phyloP scores from a whole-genome alignment of 805 yeast genomes.

The Candida qinlingensis region DNA sequence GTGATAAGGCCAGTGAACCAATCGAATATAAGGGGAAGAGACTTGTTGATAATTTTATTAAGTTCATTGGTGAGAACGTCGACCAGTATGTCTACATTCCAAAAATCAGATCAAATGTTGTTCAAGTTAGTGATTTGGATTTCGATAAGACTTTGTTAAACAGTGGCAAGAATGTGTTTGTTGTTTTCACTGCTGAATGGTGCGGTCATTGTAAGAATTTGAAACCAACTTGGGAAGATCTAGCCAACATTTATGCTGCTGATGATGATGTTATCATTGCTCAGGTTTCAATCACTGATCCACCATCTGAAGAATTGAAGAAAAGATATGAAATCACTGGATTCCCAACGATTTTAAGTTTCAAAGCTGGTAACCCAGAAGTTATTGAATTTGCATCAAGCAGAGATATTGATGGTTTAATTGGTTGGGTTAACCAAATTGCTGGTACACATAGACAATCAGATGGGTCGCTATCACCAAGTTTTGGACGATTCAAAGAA shows the following conservation, averaged over 20 bases:
- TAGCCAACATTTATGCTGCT: constrained; percentile 39
- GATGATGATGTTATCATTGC: constrained; percentile 35
- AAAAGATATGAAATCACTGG: constrained; percentile 35
- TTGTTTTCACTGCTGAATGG: constrained; percentile 47
- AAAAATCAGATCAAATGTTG: constrained; percentile 17
- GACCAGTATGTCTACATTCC: constrained; percentile 28
- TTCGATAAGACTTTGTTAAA: constrained; percentile 32
- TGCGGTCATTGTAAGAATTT: constrained; percentile 48
- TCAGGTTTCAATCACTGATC: constrained; percentile 39
- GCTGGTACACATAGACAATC: constrained; percentile 30
- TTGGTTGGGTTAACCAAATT: constrained; percentile 44
- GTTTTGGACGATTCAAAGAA: constrained; percentile 24
- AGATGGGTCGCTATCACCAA: constrained; percentile 30
- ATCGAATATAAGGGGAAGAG: constrained; percentile 64
- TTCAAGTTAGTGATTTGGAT: constrained; percentile 24
- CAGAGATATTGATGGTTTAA: constrained; percentile 44
- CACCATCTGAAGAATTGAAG: constrained; percentile 38
- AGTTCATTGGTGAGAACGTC: constrained; percentile 50
- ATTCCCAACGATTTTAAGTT: constrained; percentile 47
- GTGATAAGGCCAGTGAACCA: constrained; percentile 52
- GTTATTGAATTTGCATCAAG: constrained; percentile 29
- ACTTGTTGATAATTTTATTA: constrained; percentile 60
- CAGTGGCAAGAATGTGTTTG: constrained; percentile 22
- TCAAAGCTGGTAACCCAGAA: constrained; percentile 33
- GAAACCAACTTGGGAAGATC: constrained; percentile 40